Evolutionary conservation across 495 filamentous ascomycete genomes (phyloP), one percentile per base, ranked within the genome.

Genomic region (Rhypophila decipiens): DNA sequence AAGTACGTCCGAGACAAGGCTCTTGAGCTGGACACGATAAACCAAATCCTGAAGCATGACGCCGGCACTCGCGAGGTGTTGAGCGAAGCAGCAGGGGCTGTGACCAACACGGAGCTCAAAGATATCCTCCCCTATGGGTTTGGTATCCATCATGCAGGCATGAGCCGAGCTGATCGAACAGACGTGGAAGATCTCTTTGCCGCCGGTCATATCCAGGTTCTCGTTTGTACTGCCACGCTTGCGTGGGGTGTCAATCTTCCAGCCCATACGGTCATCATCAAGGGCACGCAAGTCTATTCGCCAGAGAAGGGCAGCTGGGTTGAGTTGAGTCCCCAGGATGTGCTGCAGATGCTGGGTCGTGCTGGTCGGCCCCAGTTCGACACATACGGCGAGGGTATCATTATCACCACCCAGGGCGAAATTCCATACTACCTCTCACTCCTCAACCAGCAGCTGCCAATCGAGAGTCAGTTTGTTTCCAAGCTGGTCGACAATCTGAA

Each of bases 231-330:
- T 1, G 91, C 93, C 34, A 99, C 93, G 19, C 75, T 96, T 43
- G 90, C 90, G 5, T 96, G 90, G 90, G 90, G 90, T 76, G 88
- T 96, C 54, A 96, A 96, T 63, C 70, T 96, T 46, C 90, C 90
- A 8, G 90, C 90, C 1, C 90, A 96, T 57, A 95, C 90, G 0
- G 90, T 96, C 52, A 90, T 96, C 63, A 96, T 96, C 68, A 96
- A 96, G 62, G 90, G 90, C 33, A 99, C 93, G 0, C 89, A 96
- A 61, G 84, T 97, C 33, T 99, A 99, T 64, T 97, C 94, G 3
- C 94, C 93, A 1, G 93, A 99, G 63, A 97, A 96, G 68, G 93
- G 93, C 69, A 90, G 87, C 62, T 99, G 93, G 90, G 94, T 99
- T 13, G 94, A 99, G 58, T 63, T 99, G 47, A 96, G 90, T 55